Conservation (phyloP, 495 filamentous ascomycete genomes). For the Xylaria acuta region DNA sequence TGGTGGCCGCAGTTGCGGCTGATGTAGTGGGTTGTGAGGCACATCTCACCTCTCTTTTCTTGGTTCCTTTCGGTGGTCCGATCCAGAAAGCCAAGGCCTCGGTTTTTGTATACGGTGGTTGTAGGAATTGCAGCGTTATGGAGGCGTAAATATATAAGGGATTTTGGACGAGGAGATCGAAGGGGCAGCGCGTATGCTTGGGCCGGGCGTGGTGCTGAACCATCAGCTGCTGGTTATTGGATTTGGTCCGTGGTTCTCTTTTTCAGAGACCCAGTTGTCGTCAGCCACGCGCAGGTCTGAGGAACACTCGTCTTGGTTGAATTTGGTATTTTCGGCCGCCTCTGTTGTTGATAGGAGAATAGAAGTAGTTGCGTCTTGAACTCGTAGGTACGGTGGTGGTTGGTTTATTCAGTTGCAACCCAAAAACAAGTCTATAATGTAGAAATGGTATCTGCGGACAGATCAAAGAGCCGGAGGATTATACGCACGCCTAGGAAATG, state of each 20-base stretch:
- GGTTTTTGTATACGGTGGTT: background rate
- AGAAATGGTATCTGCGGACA: background rate
- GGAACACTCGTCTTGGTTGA: background rate
- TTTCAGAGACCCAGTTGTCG: background rate
- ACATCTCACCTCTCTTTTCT: conserved; percentile 27
- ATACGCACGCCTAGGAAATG: background rate
- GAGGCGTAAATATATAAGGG: too few species aligned
- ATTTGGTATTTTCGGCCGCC: background rate
- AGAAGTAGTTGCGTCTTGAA: background rate
- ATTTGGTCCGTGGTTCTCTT: background rate
- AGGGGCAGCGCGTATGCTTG: background rate
- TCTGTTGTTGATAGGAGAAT: background rate
- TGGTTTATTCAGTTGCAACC: background rate
- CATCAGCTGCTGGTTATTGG: background rate
- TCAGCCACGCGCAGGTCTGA: too few species aligned
- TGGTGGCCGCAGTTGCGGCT: conserved; percentile 47
- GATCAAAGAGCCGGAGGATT: background rate
- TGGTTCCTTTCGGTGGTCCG: background rate
- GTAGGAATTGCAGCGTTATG: too few species aligned
- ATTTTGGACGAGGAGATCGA: background rate
- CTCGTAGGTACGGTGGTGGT: background rate
- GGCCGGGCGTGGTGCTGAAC: background rate
- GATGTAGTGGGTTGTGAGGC: conserved; percentile 38
- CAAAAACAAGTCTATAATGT: background rate
- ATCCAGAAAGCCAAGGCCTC: background rate